These are phyloP conservation scores for Furcasterigmium sp. DNA, from an alignment of 2,329 filamentous ascomycete genomes.

Conservation along the genomic window DNA sequence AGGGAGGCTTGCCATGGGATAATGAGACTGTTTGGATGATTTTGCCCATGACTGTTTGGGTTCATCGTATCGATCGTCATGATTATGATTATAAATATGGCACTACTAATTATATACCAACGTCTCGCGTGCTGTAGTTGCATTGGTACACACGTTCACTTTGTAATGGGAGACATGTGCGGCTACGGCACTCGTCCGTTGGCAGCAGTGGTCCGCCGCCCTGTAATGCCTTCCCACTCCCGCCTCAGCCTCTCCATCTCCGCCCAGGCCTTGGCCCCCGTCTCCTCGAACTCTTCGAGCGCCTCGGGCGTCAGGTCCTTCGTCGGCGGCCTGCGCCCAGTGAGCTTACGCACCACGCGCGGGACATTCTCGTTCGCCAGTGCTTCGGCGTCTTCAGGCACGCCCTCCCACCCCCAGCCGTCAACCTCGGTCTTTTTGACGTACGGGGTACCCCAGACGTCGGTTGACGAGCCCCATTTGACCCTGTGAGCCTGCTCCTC, in stretches of 20 bases:
- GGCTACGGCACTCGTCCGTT: too few species aligned
- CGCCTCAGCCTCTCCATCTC: constrained; percentile 67
- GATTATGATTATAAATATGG: background rate
- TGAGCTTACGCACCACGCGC: constrained; percentile 43
- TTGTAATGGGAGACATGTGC: too few species aligned
- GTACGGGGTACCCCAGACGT: constrained; percentile 49
- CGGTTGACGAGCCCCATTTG: constrained; percentile 83
- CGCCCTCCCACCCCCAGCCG: constrained; percentile 74
- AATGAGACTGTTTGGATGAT: too few species aligned
- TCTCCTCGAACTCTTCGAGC: constrained; percentile 54
- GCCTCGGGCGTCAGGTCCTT: constrained; percentile 56
- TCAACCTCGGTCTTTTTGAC: constrained; percentile 78
- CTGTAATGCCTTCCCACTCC: constrained; percentile 52
- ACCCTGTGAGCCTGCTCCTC: constrained; percentile 44
- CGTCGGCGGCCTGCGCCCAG: constrained; percentile 55
- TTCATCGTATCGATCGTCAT: background rate
- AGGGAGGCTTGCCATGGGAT: too few species aligned
- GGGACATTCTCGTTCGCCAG: constrained; percentile 38
- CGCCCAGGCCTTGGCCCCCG: constrained; percentile 58
- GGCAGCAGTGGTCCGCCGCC: background rate
- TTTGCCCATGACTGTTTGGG: too few species aligned
- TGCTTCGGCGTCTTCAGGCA: constrained; percentile 40
- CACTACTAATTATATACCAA: background rate
- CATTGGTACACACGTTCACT: too few species aligned
- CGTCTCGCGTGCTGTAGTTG: background rate